Percentiles rank a stretch among this genome's conserved stretches.
These are phyloP conservation scores for Zygosaccharomyces lentus DNA, from an alignment of 805 yeast genomes.

Conservation along the genomic window DNA sequence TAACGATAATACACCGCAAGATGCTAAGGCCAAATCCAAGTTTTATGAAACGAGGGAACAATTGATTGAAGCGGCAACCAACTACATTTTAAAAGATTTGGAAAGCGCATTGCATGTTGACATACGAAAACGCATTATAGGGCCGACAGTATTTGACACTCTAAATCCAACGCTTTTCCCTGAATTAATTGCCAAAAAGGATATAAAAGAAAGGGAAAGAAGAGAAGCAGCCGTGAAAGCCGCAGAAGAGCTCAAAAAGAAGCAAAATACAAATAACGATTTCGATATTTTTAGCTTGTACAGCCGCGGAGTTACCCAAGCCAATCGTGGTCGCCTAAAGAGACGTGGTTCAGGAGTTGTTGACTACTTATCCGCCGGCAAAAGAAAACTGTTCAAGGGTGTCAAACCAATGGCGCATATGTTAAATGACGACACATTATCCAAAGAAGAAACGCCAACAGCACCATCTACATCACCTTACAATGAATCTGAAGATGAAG, in stretches of 20 bases:
- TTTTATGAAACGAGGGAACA: slow-evolving; percentile 27
- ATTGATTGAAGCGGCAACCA: slow-evolving; percentile 55
- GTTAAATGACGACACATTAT: slow-evolving; percentile 27
- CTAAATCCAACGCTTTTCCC: slow-evolving; percentile 60
- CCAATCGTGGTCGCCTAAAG: slow-evolving; percentile 8
- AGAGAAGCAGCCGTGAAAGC: slow-evolving; percentile 15
- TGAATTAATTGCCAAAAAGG: slow-evolving; percentile 38
- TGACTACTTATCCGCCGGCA: slow-evolving; percentile 10
- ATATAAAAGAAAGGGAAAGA: slow-evolving; percentile 28
- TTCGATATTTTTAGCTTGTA: slow-evolving; percentile 36
- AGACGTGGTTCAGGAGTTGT: slow-evolving; percentile 17
- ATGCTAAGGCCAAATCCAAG: slow-evolving; percentile 5
- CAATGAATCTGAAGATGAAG: slow-evolving; percentile 18
- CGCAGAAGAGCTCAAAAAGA: slow-evolving; percentile 23
- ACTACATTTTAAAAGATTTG: slow-evolving; percentile 58
- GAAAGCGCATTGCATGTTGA: slow-evolving; percentile 62
- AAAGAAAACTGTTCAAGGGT: slow-evolving; percentile 16
- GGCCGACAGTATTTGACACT: slow-evolving; percentile 59
- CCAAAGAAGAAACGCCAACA: slow-evolving; percentile 23
- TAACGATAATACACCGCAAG: neutral
- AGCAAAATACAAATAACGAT: slow-evolving; percentile 33
- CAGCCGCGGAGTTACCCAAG: slow-evolving; percentile 15
- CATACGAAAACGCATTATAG: slow-evolving; percentile 66
- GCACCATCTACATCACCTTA: slow-evolving; percentile 7
- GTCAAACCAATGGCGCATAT: slow-evolving; percentile 31